Conservation (phyloP, 1,284 basidiomycete species). For the Sanghuangporus sanghuang region DNA sequence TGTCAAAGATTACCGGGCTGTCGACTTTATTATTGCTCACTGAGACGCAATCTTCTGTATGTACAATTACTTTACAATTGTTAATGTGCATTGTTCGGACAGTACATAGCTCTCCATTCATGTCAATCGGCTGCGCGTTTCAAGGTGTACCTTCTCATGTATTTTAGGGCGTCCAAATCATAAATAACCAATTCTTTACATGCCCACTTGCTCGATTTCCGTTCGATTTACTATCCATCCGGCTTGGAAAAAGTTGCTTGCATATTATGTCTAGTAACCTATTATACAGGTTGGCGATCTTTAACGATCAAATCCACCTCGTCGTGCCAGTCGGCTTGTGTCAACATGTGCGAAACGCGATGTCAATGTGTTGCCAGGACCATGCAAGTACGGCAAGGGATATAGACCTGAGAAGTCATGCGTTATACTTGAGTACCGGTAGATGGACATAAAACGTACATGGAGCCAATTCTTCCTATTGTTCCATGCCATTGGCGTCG, state of each 20-base stretch:
- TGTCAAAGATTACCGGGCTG: not conserved
- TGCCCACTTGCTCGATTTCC: too few species aligned
- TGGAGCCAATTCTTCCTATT: slow-evolving; percentile 84
- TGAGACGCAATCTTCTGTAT: not conserved
- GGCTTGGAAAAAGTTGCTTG: too few species aligned
- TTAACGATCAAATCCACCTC: too few species aligned
- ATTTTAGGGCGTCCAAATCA: not conserved
- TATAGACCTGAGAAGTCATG: slow-evolving; percentile 56
- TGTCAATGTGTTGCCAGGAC: slow-evolving; percentile 50
- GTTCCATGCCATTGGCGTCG: slow-evolving; percentile 90
- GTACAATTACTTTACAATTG: not conserved
- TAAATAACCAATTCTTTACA: too few species aligned
- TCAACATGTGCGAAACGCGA: not conserved
- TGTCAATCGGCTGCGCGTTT: not conserved
- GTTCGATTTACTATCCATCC: too few species aligned
- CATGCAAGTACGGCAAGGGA: slow-evolving; percentile 70
- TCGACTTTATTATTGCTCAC: not conserved
- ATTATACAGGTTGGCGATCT: too few species aligned
- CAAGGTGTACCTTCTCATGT: slow-evolving; percentile 7
- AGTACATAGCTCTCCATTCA: not conserved
- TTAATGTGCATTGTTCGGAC: slow-evolving; percentile 1
- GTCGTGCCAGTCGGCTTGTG: too few species aligned
- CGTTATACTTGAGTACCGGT: not conserved
- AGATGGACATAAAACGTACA: slow-evolving; percentile 37
- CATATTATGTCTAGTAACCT: too few species aligned